phyloP scores from a whole-genome alignment of 495 filamentous ascomycete species.

The Trichoderma asperelloides region DNA sequence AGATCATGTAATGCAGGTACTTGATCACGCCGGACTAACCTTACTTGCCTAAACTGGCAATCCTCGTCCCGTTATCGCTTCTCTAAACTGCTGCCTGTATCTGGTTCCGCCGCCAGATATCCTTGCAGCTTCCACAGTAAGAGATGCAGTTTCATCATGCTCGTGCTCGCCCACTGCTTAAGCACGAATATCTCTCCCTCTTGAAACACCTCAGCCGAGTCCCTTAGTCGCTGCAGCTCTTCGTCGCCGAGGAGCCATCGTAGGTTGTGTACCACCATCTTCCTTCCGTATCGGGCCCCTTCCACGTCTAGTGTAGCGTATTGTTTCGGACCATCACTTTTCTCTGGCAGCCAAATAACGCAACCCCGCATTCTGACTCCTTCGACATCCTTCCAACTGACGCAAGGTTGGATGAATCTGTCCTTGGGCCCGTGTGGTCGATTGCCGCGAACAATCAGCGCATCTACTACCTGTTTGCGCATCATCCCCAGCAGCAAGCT shows the following conservation, averaged over 20 bases:
- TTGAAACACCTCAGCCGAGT: constrained; percentile 20
- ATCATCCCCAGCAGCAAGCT: constrained; percentile 45
- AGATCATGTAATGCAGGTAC: no score
- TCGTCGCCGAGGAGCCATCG: constrained; percentile 31
- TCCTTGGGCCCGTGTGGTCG: constrained; percentile 18
- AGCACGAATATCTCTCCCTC: constrained; percentile 33
- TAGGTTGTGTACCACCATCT: constrained; percentile 36
- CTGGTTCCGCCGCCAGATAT: constrained; percentile 30
- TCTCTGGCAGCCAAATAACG: constrained; percentile 23
- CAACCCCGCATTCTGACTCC: constrained; percentile 24
- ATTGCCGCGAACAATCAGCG: constrained; percentile 22
- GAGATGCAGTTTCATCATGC: constrained; percentile 45
- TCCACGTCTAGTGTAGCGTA: constrained; percentile 24
- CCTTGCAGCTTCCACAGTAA: constrained; percentile 62
- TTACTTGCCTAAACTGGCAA: neutral
- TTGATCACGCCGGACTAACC: no score
- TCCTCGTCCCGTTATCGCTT: neutral
- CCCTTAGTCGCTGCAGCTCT: constrained; percentile 20
- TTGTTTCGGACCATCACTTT: neutral
- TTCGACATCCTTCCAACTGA: constrained; percentile 26
- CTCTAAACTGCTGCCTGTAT: neutral
- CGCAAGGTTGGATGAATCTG: constrained; percentile 26
- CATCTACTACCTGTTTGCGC: constrained; percentile 37
- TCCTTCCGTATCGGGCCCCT: constrained; percentile 13
- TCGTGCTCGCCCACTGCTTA: constrained; percentile 18